Conservation (phyloP, 2,329 filamentous ascomycete species). For the Colletotrichum sidae region DNA sequence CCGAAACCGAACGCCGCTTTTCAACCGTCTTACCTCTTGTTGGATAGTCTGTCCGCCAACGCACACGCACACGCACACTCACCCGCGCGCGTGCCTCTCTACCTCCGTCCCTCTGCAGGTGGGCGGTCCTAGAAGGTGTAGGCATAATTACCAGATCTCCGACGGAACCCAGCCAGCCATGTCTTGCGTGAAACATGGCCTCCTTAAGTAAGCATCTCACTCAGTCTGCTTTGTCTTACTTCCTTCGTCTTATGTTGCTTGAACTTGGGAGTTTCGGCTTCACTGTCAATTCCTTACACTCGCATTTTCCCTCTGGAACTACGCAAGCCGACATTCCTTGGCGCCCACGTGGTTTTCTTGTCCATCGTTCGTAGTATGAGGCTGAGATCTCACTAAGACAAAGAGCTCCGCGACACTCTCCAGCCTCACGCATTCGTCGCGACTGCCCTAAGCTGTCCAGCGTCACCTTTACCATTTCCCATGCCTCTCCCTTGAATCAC, state of each 20-base stretch:
- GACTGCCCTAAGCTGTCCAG: conserved; percentile 1
- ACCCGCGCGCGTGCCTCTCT: not conserved
- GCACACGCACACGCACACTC: conserved; percentile 5
- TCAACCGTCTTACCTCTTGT: too few relatives aligned
- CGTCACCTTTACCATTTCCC: not conserved
- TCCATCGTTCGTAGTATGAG: conserved; percentile 18
- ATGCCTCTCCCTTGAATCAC: conserved; percentile 36
- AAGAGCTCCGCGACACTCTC: conserved; percentile 19
- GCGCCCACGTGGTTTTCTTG: conserved; percentile 16
- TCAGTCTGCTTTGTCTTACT: not conserved
- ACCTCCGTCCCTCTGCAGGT: conserved; percentile 9
- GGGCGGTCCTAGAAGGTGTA: conserved; percentile 20
- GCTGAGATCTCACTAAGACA: conserved; percentile 32
- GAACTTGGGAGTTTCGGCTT: conserved; percentile 3
- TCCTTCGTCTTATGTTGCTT: conserved; percentile 22
- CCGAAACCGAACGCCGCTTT: conserved; percentile 30
- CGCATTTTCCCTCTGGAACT: not conserved
- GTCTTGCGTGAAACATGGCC: conserved; percentile 36
- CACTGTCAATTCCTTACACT: conserved; percentile 7
- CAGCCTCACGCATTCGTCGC: conserved; percentile 21
- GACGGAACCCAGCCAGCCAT: conserved; percentile 22
- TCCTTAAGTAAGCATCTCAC: conserved; percentile 34
- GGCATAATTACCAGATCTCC: conserved; percentile 27
- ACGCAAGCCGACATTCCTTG: conserved; percentile 13
- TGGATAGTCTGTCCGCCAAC: conserved; percentile 5